Base-by-base conservation (phyloP, 2,329 filamentous ascomycete genomes). In the Incumbomyces lentus region DNA sequence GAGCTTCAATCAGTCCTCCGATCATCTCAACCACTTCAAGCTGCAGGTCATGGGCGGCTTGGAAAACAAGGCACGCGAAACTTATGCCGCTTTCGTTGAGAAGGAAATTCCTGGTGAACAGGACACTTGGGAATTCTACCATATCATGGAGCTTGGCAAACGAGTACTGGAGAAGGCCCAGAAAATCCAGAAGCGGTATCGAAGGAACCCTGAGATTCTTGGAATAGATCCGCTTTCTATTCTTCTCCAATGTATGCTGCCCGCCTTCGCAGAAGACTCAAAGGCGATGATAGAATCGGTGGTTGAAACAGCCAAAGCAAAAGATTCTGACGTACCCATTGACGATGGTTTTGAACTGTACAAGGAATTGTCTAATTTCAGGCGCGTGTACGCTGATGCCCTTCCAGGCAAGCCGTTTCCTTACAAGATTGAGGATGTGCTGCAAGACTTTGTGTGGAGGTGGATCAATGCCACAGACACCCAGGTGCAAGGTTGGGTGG, bases 291-390 rank as follows among this genome's bases (percentile, higher is more conserved):
- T 96, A 35, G 75, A 81, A 54, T 77, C 84, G 46, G 92, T 96
- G 51, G 73, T 96, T 54, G 75, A 84, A 49, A 75, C 82, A 44
- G 79, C 84, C 17, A 76, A 83, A 54, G 75, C 79, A 30, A 78
- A 75, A 44, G 81, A 78, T 12, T 74, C 81, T 46, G 87, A 95
- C 56, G 79, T 96, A 40, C 81, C 84, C 33, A 78, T 96, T 19
- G 79, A 95, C 59, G 92, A 98, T 62, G 92, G 90, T 0, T 96
- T 98, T 62, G 86, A 93, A 55, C 69, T 98, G 14, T 98, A 98
- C 68, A 84, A 79, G 58, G 87, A 94, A 59, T 71, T 98, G 47
- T 82, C 90, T 16, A 83, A 85, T 54, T 86, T 95, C 50, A 82
- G 92, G 26, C 74, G 77, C 30, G 86, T 94, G 19, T 89, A 95